Evolutionary conservation across 2,329 filamentous ascomycete genomes (phyloP), one percentile per base, ranked within the genome.

Genomic region (Teratosphaeria gauchensis): DNA sequence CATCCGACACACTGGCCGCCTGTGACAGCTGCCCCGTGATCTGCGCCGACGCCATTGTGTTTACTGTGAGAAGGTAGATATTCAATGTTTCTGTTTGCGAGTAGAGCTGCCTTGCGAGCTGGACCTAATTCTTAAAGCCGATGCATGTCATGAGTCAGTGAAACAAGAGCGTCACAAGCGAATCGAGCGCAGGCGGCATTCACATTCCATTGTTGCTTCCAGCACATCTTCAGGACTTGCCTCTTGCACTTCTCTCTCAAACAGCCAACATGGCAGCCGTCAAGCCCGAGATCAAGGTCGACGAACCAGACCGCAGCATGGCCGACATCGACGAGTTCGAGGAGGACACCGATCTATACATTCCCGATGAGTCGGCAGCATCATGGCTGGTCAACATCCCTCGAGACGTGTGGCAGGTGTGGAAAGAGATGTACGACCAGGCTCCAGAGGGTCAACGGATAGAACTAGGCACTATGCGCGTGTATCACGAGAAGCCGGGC

Each of bases 341-440:
- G 54, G 69, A 71, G 52, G 70, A 71, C 56, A 65, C 58, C 59
- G 69, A 71, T 54, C 65, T 70, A 53, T 58, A 65, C 24, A 65
- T 72, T 28, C 70, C 70, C 19, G 57, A 61, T 51, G 48, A 56
- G 54, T 31, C 30, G 3, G 53, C 46, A 30, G 62, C 64, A 61
- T 64, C 68, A 32, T 95, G 90, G 78, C 80, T 95, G 55, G 86
- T 89, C 56, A 87, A 89, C 63, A 79, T 95, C 51, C 90, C 91
- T 21, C 84, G 85, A 63, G 87, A 88, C 70, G 80, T 95, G 59
- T 94, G 90, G 85, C 84, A 92, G 65, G 82, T 86, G 52, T 95
- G 91, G 89, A 76, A 77, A 31, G 80, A 85, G 64, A 75, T 95
- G 14, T 86, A 89, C 66, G 88, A 92, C 62, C 87, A 95, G 65